Base-by-base conservation (phyloP, 108 stramenopile species). In the Asterionellopsis glacialis region DNA sequence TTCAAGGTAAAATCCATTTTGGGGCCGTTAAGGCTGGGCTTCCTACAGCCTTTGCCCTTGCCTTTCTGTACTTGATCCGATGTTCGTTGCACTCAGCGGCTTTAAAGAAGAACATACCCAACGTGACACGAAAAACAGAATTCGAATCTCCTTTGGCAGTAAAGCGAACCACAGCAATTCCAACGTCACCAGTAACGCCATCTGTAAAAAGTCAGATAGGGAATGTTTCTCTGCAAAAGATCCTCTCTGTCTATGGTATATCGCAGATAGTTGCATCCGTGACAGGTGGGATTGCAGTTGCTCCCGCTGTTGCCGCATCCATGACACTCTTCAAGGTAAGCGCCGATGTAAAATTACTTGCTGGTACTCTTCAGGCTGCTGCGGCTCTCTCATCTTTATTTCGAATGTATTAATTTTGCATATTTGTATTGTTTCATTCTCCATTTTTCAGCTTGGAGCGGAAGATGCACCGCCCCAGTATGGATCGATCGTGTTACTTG, bases 221-320 rank as follows among this genome's bases (percentile, higher is more conserved):
- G 42, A 45, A 65, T 16, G 51, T 65, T 4, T 58, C 28, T 44
- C 16, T 61, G 11, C 51, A 71, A 39, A 66, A 66, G 38, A 52
- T 27, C 11, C 64, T 87, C 49, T 55, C 77, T 61, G 45, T 60
- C 47, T 88, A 84, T 61, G 81, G 81, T 9, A 72, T 68, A 28
- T 55, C 64, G 18, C 79, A 73, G 33, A 45, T 79, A 16, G 61
- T 73, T 11, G 33, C 67, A 15, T 76, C 70, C 11, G 39, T 84
- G 21, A 57, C 74, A 0, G 83, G 87, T 38, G 81, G 81, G 13
- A 76, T 84, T 59, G 68, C 79, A 12, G 74, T 85, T 51, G 50
- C 74, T 48, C 83, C 83, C 14, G 57, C 73, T 39, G 64, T 84
- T 15, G 79, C 73, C 7, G 57, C 76, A 7, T 69, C 68, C 13